These are phyloP conservation scores for Oryza officinalis DNA, from an alignment of 176 grass and related monocot species.

Conservation along the genomic window DNA sequence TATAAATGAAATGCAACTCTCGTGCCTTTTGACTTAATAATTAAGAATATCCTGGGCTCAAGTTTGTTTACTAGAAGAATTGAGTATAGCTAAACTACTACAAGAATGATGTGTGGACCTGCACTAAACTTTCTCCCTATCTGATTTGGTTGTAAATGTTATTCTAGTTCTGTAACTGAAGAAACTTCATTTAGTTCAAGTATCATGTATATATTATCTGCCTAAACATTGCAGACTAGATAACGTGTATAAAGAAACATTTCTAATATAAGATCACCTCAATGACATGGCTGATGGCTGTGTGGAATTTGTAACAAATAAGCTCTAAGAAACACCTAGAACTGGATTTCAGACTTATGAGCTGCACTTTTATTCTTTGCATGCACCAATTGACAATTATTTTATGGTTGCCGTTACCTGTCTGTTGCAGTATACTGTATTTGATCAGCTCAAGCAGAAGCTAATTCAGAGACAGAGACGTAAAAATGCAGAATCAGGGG, in stretches of 20 bases:
- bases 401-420: constrained; percentile 10
- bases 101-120: background rate
- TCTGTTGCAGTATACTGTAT: constrained; percentile 80
- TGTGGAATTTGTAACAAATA: background rate
- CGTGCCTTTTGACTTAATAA: background rate
- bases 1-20: background rate
- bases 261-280: background rate
- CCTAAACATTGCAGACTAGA: background rate
- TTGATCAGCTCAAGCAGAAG: constrained; percentile 91
- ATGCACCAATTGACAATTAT: background rate
- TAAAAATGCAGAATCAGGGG: constrained; percentile 34
- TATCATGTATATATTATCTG: background rate
- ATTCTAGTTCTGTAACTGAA: constrained; percentile 24
- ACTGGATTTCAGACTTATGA: background rate
- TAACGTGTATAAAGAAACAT: background rate
- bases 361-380: background rate
- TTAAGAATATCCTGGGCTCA: background rate
- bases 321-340: background rate
- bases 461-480: constrained; percentile 50
- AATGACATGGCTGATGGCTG: background rate
- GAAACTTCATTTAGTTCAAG: background rate
- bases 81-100: background rate
- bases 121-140: background rate
- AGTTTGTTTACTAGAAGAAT: background rate
- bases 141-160: background rate